Percentiles rank a stretch among this genome's conserved stretches.
Evolutionary conservation across 768 basidiomycete genomes (phyloP).

Genomic region (Xerocomus brunneocitrinus): DNA sequence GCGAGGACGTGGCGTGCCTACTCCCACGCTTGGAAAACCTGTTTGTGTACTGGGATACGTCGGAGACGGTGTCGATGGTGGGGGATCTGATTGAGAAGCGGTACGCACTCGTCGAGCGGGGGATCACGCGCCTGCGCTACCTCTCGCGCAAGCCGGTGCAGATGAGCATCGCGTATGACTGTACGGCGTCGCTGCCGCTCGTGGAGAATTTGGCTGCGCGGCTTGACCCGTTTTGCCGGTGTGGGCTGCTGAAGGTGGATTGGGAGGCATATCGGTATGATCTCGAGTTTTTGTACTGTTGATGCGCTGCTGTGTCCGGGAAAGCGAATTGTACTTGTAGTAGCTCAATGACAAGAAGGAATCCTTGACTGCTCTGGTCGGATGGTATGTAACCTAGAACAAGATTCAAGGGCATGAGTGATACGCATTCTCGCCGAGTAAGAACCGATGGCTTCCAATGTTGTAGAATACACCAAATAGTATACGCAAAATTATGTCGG

Average conservation of each 20-base stretch:
- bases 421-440: too few relatives aligned
- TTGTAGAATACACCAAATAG: too few relatives aligned
- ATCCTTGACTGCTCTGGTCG: too few relatives aligned
- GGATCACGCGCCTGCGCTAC: constrained; percentile 11
- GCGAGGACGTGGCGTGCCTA: constrained; percentile 11
- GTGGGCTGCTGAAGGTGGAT: constrained; percentile 19
- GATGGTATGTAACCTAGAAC: too few relatives aligned
- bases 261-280: constrained; percentile 20
- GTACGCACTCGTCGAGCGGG: constrained; percentile 11
- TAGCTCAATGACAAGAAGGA: too few relatives aligned
- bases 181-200: constrained; percentile 6
- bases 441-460: too few relatives aligned
- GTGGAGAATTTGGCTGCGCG: constrained; percentile 18
- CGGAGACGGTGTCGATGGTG: constrained; percentile 22
- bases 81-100: constrained; percentile 23
- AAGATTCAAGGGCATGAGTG: too few relatives aligned
- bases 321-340: too few relatives aligned
- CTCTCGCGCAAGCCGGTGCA: constrained; percentile 22
- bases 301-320: background rate
- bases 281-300: constrained; percentile 19
- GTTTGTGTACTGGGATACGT: constrained; percentile 22
- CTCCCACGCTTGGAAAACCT: constrained; percentile 16
- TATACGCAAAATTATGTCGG: too few relatives aligned
- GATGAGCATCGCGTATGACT: constrained; percentile 11
- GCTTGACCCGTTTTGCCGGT: constrained; percentile 16